phyloP scores from a whole-genome alignment of 495 filamentous ascomycete genomes.

The Aspergillus taichungensis region DNA sequence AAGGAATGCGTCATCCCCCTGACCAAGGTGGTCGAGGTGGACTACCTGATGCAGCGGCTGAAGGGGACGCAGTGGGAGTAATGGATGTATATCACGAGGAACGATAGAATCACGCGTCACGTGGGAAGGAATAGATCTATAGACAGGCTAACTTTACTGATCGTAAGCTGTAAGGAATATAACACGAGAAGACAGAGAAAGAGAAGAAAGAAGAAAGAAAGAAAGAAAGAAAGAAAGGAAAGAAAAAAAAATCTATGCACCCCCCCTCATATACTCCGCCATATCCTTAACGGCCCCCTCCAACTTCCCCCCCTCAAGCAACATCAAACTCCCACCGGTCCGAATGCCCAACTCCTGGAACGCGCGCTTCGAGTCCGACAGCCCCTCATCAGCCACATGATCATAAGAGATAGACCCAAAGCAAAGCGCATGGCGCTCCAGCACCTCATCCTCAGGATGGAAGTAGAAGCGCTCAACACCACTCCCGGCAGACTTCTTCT shows the following conservation, averaged over 20 bases:
- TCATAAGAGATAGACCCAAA: conserved; percentile 63
- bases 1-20: conserved; percentile 91
- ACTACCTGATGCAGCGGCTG: conserved; percentile 93
- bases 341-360: conserved; percentile 91
- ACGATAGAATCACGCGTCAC: conserved; percentile 5
- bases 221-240: not conserved
- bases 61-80: conserved; percentile 58
- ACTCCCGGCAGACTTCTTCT: conserved; percentile 49
- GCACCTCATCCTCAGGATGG: conserved; percentile 92
- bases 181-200: not conserved
- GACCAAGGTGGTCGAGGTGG: conserved; percentile 95
- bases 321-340: conserved; percentile 69
- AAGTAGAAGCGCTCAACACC: conserved; percentile 63
- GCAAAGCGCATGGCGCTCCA: conserved; percentile 62
- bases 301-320: conserved; percentile 64
- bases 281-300: conserved; percentile 61
- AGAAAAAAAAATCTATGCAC: conserved; percentile 1
- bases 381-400: conserved; percentile 65
- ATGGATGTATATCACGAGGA: conserved; percentile 7
- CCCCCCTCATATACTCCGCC: conserved; percentile 55
- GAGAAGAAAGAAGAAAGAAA: conserved; percentile 7
- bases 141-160: not conserved
- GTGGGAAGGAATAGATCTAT: not conserved
- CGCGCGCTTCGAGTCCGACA: conserved; percentile 81
- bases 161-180: no score